Percentiles rank a stretch among this genome's conserved stretches.
Conservation (phyloP, 176 grass and related monocot species). For the Pharus latifolius region DNA sequence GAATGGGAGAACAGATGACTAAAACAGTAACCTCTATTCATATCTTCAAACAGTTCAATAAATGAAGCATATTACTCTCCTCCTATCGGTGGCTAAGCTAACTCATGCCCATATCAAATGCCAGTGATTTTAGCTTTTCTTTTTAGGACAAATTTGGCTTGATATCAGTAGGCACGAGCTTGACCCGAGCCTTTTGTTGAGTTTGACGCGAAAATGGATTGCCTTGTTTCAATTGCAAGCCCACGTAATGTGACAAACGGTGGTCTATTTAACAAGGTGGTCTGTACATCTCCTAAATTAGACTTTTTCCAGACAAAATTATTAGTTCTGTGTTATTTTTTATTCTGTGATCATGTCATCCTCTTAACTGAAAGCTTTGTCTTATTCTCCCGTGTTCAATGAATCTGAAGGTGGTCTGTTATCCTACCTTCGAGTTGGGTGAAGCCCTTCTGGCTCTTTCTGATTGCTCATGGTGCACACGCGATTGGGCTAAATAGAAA, state of each 20-base stretch:
- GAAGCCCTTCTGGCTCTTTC: conserved; percentile 71
- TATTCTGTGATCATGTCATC: background rate
- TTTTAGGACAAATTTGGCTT: background rate
- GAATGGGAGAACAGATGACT: background rate
- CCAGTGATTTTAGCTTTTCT: background rate
- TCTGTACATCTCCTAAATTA: background rate
- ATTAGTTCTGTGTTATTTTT: background rate
- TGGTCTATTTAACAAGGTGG: background rate
- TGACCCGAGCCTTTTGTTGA: background rate
- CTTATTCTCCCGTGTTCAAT: conserved; percentile 10
- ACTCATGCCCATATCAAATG: background rate
- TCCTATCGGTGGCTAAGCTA: background rate
- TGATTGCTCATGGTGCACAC: conserved; percentile 54
- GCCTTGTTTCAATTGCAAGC: background rate
- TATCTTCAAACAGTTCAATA: too few species aligned
- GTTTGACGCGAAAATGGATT: background rate
- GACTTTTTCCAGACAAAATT: too few species aligned
- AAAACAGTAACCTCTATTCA: background rate
- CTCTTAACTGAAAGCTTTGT: conserved; percentile 2
- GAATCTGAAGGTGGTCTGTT: conserved; percentile 61
- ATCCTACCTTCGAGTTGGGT: conserved; percentile 82
- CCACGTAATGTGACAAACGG: conserved; percentile 3
- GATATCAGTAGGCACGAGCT: background rate
- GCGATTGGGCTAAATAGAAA: conserved; percentile 81
- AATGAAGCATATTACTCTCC: too few species aligned